Base-by-base conservation (phyloP, 2,329 filamentous ascomycete species). In the Cladosporium austrohemisphaericum region DNA sequence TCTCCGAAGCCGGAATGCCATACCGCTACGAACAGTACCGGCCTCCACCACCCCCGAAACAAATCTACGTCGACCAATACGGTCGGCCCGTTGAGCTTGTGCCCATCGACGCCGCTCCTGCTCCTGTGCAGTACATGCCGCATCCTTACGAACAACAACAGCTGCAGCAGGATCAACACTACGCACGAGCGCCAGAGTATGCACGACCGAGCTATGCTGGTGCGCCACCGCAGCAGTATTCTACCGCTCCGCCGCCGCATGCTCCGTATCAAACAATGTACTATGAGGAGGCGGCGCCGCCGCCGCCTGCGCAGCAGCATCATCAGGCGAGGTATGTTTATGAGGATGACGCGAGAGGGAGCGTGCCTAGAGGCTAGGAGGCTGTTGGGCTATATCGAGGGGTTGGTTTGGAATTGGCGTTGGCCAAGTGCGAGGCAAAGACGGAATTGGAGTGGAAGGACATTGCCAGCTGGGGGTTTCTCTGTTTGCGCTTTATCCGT, bases 51-150 rank as follows among this genome's bases (percentile, higher is more conserved):
- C 50, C 52, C 18, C 50, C 59, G 14, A 57, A 58, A 40, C 55
- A 58, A 2, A 52, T 61, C n/a, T 66, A 63, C 50, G 59, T 65
- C n/a, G 64, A 66, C 33, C 55, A 65, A 41, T 63, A 64, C 49
- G 64, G 64, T 29, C 53, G 57, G 9, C 59, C 55, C 5, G 45
- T 66, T 8, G 55, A 63, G 41, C 53, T 63, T 11, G 54, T 60
- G 10, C 60, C 59, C 4, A 55, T 61, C 33, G 59, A 64, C 46
- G 38, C 55, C 25, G 55, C 53, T 4, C 59, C 60, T 4, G 59
- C 59, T 5, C 59, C 58, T 3, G 53, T 62, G 22, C 60, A 63
- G 35, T 61, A 59, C 40, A 41, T 52, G 19, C 56, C 57, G 22
- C 55, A 56, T 40, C 58, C 55, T n/a, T 58, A 58, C 41, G 60